Conservation (phyloP, 164 flowering plant species). For the Tetracentron sinense region DNA sequence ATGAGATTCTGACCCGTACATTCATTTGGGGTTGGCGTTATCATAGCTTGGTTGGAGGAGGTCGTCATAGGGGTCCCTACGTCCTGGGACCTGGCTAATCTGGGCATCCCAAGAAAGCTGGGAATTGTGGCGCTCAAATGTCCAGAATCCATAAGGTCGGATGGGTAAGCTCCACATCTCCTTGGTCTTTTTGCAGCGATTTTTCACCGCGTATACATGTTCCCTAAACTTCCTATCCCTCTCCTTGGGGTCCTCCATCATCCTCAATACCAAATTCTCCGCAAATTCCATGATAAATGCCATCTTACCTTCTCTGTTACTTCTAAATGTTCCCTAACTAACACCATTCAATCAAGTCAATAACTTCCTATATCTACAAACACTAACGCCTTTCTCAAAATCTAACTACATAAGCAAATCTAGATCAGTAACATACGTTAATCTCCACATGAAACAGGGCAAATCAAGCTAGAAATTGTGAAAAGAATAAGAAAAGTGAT, state of each 20-base stretch:
- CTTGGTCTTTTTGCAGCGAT: slow-evolving; percentile 77
- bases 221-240: slow-evolving; percentile 73
- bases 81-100: slow-evolving; percentile 76
- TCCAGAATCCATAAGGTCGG: slow-evolving; percentile 98
- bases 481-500: too few species aligned
- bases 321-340: neutral
- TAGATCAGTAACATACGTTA: too few species aligned
- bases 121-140: slow-evolving; percentile 84
- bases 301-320: slow-evolving; percentile 44
- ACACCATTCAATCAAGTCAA: neutral
- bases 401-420: too few species aligned
- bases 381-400: too few species aligned
- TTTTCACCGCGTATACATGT: slow-evolving; percentile 59
- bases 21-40: slow-evolving; percentile 5
- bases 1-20: neutral
- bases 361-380: too few species aligned
- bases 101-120: slow-evolving; percentile 79
- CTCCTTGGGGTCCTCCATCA: slow-evolving; percentile 91
- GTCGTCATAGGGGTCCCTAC: slow-evolving; percentile 88
- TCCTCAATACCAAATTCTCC: slow-evolving; percentile 63
- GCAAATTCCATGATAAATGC: slow-evolving; percentile 89
- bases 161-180: slow-evolving; percentile 87
- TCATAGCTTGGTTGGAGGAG: slow-evolving; percentile 35
- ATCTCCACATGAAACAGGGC: too few species aligned
- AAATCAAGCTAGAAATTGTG: too few species aligned